These are phyloP conservation scores for Rhizopogon roseolus DNA, from an alignment of 768 basidiomycete species.

Conservation along the genomic window DNA sequence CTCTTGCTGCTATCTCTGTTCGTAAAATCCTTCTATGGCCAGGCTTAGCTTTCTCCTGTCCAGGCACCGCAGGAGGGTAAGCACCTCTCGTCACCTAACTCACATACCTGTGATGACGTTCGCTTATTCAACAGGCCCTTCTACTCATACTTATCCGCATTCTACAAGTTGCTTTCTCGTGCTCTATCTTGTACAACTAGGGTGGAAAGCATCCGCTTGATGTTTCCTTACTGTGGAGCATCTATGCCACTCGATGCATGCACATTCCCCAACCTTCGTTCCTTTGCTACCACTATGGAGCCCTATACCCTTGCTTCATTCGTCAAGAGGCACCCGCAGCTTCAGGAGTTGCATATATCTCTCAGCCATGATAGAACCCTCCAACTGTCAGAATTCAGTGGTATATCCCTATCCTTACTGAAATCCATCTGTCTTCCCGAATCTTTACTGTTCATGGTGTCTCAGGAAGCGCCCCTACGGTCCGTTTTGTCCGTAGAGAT, in stretches of 20 bases:
- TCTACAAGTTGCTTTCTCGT: neutral
- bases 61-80: neutral
- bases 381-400: neutral
- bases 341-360: constrained; percentile 2
- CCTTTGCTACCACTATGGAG: constrained; percentile 1
- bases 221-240: constrained; percentile 2
- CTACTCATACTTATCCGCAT: constrained; percentile 2
- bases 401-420: neutral
- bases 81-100: neutral
- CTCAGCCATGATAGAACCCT: neutral
- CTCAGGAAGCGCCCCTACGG: neutral
- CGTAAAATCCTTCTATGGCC: neutral
- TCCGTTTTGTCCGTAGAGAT: neutral
- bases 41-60: neutral
- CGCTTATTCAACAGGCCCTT: neutral
- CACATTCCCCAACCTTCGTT: constrained; percentile 1
- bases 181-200: neutral
- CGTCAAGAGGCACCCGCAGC: neutral
- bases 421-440: neutral
- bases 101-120: neutral
- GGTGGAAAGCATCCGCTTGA: neutral
- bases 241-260: neutral
- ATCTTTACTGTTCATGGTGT: neutral
- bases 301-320: neutral
- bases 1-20: constrained; percentile 1